Evolutionary conservation across 1,284 basidiomycete species (phyloP), one percentile per base, ranked within the genome.

Genomic region (Cystodermella granulosa): DNA sequence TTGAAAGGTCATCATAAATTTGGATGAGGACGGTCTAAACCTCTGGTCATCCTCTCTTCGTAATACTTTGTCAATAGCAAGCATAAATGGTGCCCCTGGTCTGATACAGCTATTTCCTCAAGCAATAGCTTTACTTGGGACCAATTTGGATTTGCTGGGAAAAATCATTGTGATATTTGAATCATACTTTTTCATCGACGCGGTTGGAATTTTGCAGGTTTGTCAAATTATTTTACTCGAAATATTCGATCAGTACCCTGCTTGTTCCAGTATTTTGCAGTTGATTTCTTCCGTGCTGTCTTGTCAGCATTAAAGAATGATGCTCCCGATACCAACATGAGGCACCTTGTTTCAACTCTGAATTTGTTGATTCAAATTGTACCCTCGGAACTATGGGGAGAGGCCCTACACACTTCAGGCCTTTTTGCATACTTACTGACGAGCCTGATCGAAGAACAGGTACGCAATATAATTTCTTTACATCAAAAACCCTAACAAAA

Each of bases 151-250:
- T 58, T 61, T 91, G 18, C 66, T 91, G 15, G 79, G 80, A n/a
- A 81, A 75, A 48, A 73, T 83, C 21, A 77, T 80, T 7, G 67
- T 68, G 43, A 76, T 94, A 31, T 58, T 90, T n/a, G 87, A 91
- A 60, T 87, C 87, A 2, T 94, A 93, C 63, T 68, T 89, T 46
- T 63, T 94, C 7, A 71, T 91, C 4, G 87, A 90, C 60, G 80
- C 81, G 0, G 48, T 66, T n/a, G 64, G 72, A 5, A 69, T 94
- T 42, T 63, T 89, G 28, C 80, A 86, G 74, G 90, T 90, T 49
- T 48, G 69, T 57, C 11, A 13, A 6, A 35, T 22, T 11, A 18
- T 26, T 42, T 14, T 16, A 15, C 18, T 34, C 13, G 38, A 13
- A 8, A n/a, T 20, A 20, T 3, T 37, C 43, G 23, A 15, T 15